Conservation (phyloP, 768 basidiomycete genomes). For the Boletus coccyginus region DNA sequence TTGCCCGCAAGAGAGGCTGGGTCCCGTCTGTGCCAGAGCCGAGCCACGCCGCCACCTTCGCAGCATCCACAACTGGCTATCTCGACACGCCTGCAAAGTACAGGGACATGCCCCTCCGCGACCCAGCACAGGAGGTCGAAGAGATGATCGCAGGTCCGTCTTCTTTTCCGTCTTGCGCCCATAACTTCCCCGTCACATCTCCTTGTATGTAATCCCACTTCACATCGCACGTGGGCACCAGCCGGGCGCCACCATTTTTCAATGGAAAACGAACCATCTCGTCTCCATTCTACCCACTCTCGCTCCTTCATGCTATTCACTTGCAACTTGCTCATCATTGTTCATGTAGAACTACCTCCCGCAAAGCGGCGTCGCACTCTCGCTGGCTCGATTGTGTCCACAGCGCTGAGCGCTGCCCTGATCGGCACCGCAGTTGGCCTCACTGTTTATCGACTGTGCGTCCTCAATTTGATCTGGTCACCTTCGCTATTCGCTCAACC, state of each 20-base stretch:
- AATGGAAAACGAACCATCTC: slow-evolving; percentile 16
- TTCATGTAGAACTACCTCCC: slow-evolving; percentile 70
- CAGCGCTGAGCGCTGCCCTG: slow-evolving; percentile 80
- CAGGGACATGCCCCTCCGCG: slow-evolving; percentile 34
- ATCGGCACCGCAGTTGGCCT: slow-evolving; percentile 86
- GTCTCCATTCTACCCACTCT: slow-evolving; percentile 7
- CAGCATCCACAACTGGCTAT: slow-evolving; percentile 59
- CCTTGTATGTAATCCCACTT: slow-evolving; percentile 22
- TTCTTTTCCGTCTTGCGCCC: slow-evolving; percentile 18
- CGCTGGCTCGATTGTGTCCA: slow-evolving; percentile 79
- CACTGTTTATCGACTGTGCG: slow-evolving; percentile 84
- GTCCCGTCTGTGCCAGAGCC: slow-evolving; percentile 59
- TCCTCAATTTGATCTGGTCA: slow-evolving; percentile 13
- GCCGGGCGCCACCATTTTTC: slow-evolving; percentile 10
- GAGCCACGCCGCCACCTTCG: slow-evolving; percentile 49
- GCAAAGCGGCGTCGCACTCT: slow-evolving; percentile 78
- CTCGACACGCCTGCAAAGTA: slow-evolving; percentile 70
- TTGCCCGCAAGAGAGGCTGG: slow-evolving; percentile 70
- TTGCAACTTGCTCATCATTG: slow-evolving; percentile 41
- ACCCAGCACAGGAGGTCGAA: slow-evolving; percentile 41
- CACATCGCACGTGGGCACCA: slow-evolving; percentile 15
- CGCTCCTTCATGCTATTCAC: slow-evolving; percentile 31
- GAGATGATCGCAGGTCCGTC: slow-evolving; percentile 45
- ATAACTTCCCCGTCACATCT: slow-evolving; percentile 12
- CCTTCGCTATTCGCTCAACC: neutral